These are phyloP conservation scores for Arthrobotrys conoides DNA, from an alignment of 2,329 filamentous ascomycete species.

Conservation along the genomic window DNA sequence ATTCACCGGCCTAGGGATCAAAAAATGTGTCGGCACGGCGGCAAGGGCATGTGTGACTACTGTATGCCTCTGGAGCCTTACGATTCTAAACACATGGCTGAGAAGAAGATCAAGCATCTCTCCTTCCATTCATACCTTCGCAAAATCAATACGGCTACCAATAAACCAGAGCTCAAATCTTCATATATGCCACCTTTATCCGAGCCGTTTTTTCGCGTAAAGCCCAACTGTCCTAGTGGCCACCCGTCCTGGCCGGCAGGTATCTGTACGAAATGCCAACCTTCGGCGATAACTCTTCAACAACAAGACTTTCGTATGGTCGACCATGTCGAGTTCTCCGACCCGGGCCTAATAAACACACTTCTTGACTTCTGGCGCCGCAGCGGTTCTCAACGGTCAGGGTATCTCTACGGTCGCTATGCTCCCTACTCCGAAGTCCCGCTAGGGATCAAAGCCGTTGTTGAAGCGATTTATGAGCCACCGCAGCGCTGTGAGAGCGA, in stretches of 20 bases:
- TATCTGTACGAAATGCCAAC: conserved; percentile 98
- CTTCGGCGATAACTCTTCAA: conserved; percentile 94
- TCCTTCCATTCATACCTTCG: conserved; percentile 95
- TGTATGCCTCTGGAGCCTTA: conserved; percentile 98
- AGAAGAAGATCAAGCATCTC: conserved; percentile 98
- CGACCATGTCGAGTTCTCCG: conserved; percentile 96
- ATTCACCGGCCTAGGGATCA: conserved; percentile 80
- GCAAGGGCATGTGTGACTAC: conserved; percentile 99
- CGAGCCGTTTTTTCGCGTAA: conserved; percentile 93
- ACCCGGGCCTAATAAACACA: conserved; percentile 85
- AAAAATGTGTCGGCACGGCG: conserved; percentile 94
- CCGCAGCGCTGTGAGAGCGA: conserved; percentile 91
- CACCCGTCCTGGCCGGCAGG: conserved; percentile 95
- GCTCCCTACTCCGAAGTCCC: conserved; percentile 93
- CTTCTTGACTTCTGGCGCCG: conserved; percentile 93
- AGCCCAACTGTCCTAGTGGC: conserved; percentile 88
- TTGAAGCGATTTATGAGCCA: conserved; percentile 97
- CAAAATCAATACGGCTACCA: conserved; percentile 95
- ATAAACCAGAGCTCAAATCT: conserved; percentile 91
- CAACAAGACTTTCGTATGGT: conserved; percentile 96
- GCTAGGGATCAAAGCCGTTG: conserved; percentile 91
- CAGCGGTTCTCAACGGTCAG: conserved; percentile 85
- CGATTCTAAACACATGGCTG: conserved; percentile 85
- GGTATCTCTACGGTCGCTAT: conserved; percentile 91
- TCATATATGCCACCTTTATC: conserved; percentile 96